phyloP scores from a whole-genome alignment of 257 asterid species.

The Jasminum sambac region DNA sequence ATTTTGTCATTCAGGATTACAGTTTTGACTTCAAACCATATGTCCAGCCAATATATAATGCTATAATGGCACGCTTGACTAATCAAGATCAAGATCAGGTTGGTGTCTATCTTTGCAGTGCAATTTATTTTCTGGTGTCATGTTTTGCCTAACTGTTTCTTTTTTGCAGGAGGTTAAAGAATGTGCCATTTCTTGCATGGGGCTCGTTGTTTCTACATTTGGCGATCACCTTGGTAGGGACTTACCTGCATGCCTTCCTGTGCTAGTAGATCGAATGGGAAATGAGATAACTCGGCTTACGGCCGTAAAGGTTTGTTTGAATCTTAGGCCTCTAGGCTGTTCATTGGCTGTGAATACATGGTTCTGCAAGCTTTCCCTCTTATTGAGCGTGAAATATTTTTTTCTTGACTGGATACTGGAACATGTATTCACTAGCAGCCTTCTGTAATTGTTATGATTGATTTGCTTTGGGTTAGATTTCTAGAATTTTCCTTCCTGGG shows the following conservation, averaged over 20 bases:
- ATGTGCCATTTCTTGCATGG: conserved; percentile 99
- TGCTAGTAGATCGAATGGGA: conserved; percentile 98
- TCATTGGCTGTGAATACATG: conserved; percentile 22
- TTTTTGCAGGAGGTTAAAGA: conserved; percentile 92
- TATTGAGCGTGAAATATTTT: background rate
- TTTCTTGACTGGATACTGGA: background rate
- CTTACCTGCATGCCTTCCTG: conserved; percentile 90
- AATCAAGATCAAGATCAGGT: conserved; percentile 99
- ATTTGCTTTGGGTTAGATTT: conserved; percentile 12
- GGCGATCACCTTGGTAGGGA: conserved; percentile 88
- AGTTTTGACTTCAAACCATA: conserved; percentile 86
- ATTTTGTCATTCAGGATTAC: conserved; percentile 48
- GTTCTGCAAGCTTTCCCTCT: conserved; percentile 16
- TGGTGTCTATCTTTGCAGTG: conserved; percentile 22
- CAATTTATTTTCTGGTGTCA: conserved; percentile 18
- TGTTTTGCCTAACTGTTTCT: conserved; percentile 27
- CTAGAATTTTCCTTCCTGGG: background rate
- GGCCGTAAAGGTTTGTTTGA: conserved; percentile 85
- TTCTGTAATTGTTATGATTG: conserved; percentile 1
- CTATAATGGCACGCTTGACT: conserved; percentile 93
- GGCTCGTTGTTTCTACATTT: conserved; percentile 90
- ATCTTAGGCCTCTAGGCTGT: conserved; percentile 10
- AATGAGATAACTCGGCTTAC: conserved; percentile 97
- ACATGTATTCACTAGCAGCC: conserved; percentile 14
- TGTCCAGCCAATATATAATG: conserved; percentile 82